Base-by-base conservation (phyloP, 371 early-diverging fungal species). In the Mortierella sp. region DNA sequence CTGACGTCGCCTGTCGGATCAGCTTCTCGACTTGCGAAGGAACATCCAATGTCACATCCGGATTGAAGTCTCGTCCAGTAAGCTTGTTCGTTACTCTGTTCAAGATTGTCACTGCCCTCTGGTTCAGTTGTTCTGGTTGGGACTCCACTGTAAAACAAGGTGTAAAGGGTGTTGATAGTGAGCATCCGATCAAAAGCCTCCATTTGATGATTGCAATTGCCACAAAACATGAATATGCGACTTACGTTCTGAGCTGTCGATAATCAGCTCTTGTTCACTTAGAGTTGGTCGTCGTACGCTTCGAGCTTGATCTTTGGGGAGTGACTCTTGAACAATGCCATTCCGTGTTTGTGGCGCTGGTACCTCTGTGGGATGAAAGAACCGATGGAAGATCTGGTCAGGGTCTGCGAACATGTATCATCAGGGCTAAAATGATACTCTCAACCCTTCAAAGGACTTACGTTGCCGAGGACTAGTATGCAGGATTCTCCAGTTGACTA, bases 1-100 rank as follows among this genome's bases (percentile, higher is more conserved):
- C 68, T 1, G 94, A 92, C 0, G 93, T 97, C 13, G 99, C 99
- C 79, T 98, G 95, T 48, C 90, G 85, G 29, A 99, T 97, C 17
- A 99, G 82, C 57, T 90, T 88, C 34, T 97, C 94, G 2, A 98
- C 96, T 78, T 98, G 98, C 8, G 86, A 84, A 0, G 86, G 85
- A 1, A 94, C 94, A 69, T 93, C 92, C 43, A 98, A 78, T 9
- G 91, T 87, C 24, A 82, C 85, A 25, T 90, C 85, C 7, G 92
- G 88, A 40, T 93, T 91, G 74, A 98, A 98, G 79, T 98, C 98
- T 28, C 93, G 88, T 59, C 98, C 80, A 0, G 80, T 78, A 44
- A 82, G 54, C 39, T 82, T 82, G 64, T 82, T 82, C 31, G 78
- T 76, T 9, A 90, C 87, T 47, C 91, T 79, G 47, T 82, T 83